Evolutionary conservation across 441 rosid genomes (phyloP).

Genomic region (Aquilaria agallochum): DNA sequence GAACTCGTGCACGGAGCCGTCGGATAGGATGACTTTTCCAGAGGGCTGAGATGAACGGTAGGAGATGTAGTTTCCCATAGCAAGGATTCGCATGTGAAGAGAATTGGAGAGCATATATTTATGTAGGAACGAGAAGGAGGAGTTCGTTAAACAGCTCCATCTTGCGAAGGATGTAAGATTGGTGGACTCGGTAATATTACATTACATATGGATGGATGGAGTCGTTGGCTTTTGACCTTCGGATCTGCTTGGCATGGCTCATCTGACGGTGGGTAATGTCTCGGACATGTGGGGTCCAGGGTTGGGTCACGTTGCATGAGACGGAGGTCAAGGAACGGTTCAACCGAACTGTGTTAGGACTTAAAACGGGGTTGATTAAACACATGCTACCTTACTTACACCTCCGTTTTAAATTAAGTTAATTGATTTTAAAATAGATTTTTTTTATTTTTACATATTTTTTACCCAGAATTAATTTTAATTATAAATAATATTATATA

Average conservation of each 20-base stretch:
- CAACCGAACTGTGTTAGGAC: conserved; percentile 22
- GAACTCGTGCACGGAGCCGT: conserved; percentile 58
- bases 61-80: conserved; percentile 51
- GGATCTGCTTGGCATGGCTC: background rate
- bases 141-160: conserved; percentile 87
- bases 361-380: conserved; percentile 2
- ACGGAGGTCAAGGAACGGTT: conserved; percentile 32
- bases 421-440: too few relatives aligned
- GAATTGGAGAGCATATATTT: background rate
- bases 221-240: conserved; percentile 21
- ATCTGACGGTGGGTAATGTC: conserved; percentile 20
- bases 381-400: background rate
- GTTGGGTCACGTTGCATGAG: background rate
- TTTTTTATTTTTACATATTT: too few relatives aligned
- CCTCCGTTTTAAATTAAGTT: background rate
- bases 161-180: conserved; percentile 24
- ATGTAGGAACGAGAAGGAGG: conserved; percentile 15
- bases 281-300: background rate
- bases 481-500: too few relatives aligned
- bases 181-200: conserved; percentile 38
- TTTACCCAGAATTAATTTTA: too few relatives aligned
- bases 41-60: conserved; percentile 16
- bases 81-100: background rate
- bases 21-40: conserved; percentile 60
- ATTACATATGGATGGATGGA: conserved; percentile 11